A percentile compares a stretch with the other conserved stretches of the same genome.
These are phyloP conservation scores for Brachypodium distachyon DNA, from an alignment of 202 grass and related monocot genomes.

Conservation along the genomic window DNA sequence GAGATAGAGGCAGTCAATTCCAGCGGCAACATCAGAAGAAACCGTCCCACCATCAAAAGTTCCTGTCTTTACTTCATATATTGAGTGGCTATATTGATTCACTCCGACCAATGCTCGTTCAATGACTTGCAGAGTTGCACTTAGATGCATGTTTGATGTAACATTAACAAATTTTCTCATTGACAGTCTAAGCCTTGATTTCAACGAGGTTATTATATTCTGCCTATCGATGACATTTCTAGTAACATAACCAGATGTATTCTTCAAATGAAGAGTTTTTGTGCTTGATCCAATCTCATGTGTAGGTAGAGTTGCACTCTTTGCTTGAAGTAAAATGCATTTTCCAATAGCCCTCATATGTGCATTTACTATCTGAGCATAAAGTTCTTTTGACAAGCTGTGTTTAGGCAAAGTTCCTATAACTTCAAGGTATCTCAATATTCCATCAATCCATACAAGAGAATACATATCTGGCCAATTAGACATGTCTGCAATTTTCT, in stretches of 20 bases:
- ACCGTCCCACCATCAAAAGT: conserved; percentile 49
- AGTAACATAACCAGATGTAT: conserved; percentile 23
- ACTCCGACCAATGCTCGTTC: conserved; percentile 85
- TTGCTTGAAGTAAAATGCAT: conserved; percentile 86
- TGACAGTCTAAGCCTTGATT: conserved; percentile 63
- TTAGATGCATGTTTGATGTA: conserved; percentile 47
- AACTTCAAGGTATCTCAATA: conserved; percentile 75
- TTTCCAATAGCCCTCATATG: conserved; percentile 75
- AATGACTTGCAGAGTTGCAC: conserved; percentile 51
- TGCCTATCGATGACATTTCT: conserved; percentile 31
- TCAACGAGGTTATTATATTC: conserved; percentile 55
- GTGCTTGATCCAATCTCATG: conserved; percentile 81
- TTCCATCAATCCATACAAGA: conserved; percentile 78
- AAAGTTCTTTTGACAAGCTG: conserved; percentile 59
- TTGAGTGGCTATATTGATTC: conserved; percentile 48
- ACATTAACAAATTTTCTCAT: conserved; percentile 66
- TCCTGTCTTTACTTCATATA: conserved; percentile 72
- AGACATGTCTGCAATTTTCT: conserved; percentile 65
- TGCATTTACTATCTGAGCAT: conserved; percentile 51
- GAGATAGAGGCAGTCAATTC: conserved; percentile 72
- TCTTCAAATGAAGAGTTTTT: conserved; percentile 50
- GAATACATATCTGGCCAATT: conserved; percentile 45
- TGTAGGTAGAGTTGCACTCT: conserved; percentile 67
- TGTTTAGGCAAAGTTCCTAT: conserved; percentile 53
- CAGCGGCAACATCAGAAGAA: conserved; percentile 68